Evolutionary conservation across 2,329 filamentous ascomycete species (phyloP).

Genomic region (Lachnum nothofagi): DNA sequence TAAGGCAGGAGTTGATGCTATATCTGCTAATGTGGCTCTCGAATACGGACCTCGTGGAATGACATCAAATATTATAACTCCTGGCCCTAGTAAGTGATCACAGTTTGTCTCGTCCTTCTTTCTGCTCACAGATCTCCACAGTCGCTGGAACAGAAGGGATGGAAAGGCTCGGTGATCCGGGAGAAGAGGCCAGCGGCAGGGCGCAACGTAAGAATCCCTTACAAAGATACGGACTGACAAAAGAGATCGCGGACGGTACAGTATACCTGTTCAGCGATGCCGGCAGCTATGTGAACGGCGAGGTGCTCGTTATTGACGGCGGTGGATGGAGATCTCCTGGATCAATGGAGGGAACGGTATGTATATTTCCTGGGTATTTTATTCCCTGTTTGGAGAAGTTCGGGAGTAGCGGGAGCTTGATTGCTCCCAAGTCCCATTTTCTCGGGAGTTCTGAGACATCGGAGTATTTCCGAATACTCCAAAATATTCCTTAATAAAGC

Average conservation of each 20-base stretch:
- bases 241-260: conserved; percentile 88
- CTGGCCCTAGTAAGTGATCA: conserved; percentile 50
- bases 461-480: too few relatives aligned
- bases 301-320: conserved; percentile 70
- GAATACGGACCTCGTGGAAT: conserved; percentile 87
- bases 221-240: conserved; percentile 71
- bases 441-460: too few relatives aligned
- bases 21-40: conserved; percentile 73
- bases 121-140: conserved; percentile 28
- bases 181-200: conserved; percentile 19
- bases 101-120: neutral
- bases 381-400: too few relatives aligned
- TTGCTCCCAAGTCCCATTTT: too few relatives aligned
- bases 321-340: conserved; percentile 26
- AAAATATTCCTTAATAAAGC: too few relatives aligned
- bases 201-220: conserved; percentile 48
- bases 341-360: conserved; percentile 13
- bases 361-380: too few relatives aligned
- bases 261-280: conserved; percentile 83
- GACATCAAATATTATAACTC: conserved; percentile 82
- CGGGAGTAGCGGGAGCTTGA: too few relatives aligned
- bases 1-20: conserved; percentile 84
- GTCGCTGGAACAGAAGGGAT: conserved; percentile 82
- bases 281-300: conserved; percentile 80
- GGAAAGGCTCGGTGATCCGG: conserved; percentile 48